Conservation (phyloP, 2,329 filamentous ascomycete genomes). For the Diplodia corticola region DNA sequence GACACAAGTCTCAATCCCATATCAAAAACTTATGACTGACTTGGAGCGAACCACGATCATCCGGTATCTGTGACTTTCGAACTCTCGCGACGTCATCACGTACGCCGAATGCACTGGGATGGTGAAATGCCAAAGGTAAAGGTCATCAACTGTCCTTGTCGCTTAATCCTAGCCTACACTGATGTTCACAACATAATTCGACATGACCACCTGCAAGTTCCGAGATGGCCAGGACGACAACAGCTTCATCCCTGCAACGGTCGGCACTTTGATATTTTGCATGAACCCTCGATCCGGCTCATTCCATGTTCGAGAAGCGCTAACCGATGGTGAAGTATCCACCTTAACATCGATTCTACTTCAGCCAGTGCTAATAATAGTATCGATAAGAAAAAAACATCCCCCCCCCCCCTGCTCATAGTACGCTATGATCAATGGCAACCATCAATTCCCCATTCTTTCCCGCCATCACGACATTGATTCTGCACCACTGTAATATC, state of each 20-base stretch:
- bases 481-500: not conserved
- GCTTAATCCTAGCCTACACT: not conserved
- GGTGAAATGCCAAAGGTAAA: not conserved
- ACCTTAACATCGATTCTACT: not conserved
- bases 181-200: not conserved
- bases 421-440: not conserved
- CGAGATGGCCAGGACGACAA: not conserved
- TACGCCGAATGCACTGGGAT: not conserved
- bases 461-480: not conserved
- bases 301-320: not conserved
- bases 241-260: not conserved
- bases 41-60: not conserved
- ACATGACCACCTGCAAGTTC: not conserved
- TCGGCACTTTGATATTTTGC: not conserved
- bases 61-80: not conserved
- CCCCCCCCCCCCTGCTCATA: not conserved
- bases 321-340: not conserved
- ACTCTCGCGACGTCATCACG: not conserved
- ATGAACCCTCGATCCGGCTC: not conserved
- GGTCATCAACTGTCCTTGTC: not conserved
- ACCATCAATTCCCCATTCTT: not conserved
- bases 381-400: not conserved
- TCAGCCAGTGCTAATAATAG: no score
- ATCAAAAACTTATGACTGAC: not conserved
- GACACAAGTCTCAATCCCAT: not conserved